phyloP scores from a whole-genome alignment of 2,329 filamentous ascomycete species.

The Fusarium agapanthi region DNA sequence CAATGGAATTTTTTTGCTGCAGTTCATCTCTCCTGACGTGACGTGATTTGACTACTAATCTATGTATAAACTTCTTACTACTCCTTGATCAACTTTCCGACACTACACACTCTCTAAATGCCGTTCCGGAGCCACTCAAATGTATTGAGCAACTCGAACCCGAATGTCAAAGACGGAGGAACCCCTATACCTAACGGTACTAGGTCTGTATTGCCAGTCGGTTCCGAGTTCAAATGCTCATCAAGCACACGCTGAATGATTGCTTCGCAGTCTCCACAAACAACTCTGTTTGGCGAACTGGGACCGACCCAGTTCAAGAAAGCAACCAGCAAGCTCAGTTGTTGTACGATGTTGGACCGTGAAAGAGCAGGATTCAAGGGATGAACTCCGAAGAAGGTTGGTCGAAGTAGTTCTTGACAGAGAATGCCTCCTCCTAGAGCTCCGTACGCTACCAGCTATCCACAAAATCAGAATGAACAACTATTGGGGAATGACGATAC shows the following conservation, averaged over 20 bases:
- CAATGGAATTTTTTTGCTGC: neutral
- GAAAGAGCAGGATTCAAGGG: conserved; percentile 49
- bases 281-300: conserved; percentile 56
- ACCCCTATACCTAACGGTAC: conserved; percentile 45
- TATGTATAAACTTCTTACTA: neutral
- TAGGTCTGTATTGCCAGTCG: conserved; percentile 21
- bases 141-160: conserved; percentile 58
- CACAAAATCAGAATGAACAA: neutral
- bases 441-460: conserved; percentile 59
- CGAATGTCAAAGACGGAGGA: conserved; percentile 48
- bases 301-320: conserved; percentile 62
- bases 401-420: conserved; percentile 59
- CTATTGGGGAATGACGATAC: neutral
- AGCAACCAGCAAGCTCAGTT: conserved; percentile 59
- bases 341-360: conserved; percentile 59
- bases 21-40: neutral
- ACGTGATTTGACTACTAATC: neutral
- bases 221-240: conserved; percentile 54
- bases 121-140: conserved; percentile 43
- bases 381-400: conserved; percentile 48
- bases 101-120: neutral
- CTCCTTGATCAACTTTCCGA: neutral
- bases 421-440: conserved; percentile 60
- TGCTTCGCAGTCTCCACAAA: conserved; percentile 55
- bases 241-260: conserved; percentile 61